phyloP scores from a whole-genome alignment of 1,139 yeast species.

The Magnusiomyces fungicola region DNA sequence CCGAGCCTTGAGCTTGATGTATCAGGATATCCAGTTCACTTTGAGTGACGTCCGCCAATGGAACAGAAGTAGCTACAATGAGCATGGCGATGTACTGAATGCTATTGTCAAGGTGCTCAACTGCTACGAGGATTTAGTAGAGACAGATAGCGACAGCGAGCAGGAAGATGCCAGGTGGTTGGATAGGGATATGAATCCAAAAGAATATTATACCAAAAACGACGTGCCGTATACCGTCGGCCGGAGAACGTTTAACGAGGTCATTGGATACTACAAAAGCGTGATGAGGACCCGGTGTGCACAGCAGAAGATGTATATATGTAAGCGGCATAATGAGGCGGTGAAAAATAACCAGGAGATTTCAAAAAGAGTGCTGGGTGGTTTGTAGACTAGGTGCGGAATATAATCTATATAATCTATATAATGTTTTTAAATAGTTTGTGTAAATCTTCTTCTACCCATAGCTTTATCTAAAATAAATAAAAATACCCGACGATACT shows the following conservation, averaged over 20 bases:
- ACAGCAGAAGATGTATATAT: constrained; percentile 3
- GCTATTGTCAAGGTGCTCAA: constrained; percentile 1
- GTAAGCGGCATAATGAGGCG: constrained; percentile 4
- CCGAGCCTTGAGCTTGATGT: neutral
- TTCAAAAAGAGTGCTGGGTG: neutral
- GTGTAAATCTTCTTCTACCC: neutral
- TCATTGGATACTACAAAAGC: neutral
- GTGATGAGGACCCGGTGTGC: constrained; percentile 3
- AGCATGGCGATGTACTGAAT: constrained; percentile 5
- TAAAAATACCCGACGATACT: neutral
- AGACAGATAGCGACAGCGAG: neutral
- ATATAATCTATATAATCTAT: neutral
- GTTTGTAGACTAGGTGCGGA: neutral
- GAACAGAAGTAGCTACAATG: neutral
- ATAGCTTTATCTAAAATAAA: neutral
- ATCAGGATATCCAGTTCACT: neutral
- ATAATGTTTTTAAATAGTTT: too few relatives aligned
- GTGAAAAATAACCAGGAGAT: neutral
- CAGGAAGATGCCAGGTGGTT: neutral
- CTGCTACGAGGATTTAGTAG: neutral
- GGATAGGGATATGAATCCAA: neutral
- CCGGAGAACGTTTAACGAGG: neutral
- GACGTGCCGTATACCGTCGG: neutral
- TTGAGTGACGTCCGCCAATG: neutral
- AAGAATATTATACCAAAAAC: neutral